Percentiles rank a stretch among this genome's conserved stretches.
Evolutionary conservation across 495 filamentous ascomycete genomes (phyloP).

Genomic region (Neurospora cerealis): DNA sequence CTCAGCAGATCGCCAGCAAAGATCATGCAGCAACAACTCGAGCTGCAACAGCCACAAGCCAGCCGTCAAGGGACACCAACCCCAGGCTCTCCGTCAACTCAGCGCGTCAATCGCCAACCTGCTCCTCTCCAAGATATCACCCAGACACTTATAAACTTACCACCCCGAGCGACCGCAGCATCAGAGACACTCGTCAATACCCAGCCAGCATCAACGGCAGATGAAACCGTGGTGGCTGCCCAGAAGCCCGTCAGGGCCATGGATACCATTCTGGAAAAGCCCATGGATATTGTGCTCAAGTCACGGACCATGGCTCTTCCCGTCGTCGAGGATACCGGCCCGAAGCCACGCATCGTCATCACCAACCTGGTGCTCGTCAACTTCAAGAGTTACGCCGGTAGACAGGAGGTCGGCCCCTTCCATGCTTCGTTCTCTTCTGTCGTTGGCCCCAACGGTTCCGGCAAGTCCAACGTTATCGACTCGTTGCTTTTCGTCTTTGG

Average conservation of each 20-base stretch:
- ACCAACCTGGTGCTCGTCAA: slow-evolving; percentile 82
- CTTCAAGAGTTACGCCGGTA: slow-evolving; percentile 97
- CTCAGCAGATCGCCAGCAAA: slow-evolving; percentile 11
- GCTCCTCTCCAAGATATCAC: slow-evolving; percentile 75
- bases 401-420: slow-evolving; percentile 92
- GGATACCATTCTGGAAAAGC: slow-evolving; percentile 69
- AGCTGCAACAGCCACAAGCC: background rate
- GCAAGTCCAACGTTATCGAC: slow-evolving; percentile 98
- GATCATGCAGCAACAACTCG: background rate
- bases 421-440: slow-evolving; percentile 98
- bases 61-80: background rate
- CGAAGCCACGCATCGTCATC: slow-evolving; percentile 81
- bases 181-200: background rate
- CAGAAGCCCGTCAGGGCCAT: slow-evolving; percentile 61
- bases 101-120: slow-evolving; percentile 28
- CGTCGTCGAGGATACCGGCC: slow-evolving; percentile 56
- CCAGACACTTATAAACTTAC: slow-evolving; percentile 49
- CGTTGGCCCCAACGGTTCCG: slow-evolving; percentile 94
- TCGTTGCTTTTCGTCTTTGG: slow-evolving; percentile 96
- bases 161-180: background rate
- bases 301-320: slow-evolving; percentile 62
- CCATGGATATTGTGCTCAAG: slow-evolving; percentile 91
- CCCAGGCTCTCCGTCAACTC: background rate
- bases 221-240: slow-evolving; percentile 32
- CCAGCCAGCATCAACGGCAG: slow-evolving; percentile 7